Evolutionary conservation across 768 basidiomycete species (phyloP), one percentile per base, ranked within the genome.

Genomic region (Leccinellum rugosiceps): DNA sequence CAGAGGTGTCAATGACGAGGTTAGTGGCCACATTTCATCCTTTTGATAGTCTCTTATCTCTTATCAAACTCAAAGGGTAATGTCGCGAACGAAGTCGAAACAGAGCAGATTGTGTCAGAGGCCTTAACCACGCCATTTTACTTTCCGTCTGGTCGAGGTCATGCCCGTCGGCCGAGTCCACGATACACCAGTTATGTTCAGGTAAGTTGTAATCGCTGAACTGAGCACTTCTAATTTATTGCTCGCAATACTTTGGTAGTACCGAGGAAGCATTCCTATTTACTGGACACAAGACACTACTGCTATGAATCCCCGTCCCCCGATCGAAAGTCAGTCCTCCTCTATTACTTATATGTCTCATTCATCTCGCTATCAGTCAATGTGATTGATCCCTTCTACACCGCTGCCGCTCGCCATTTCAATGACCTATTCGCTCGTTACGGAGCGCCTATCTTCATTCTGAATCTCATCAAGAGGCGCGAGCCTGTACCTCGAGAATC

Each of bases 71-170:
- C 38, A 44, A 59, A 97, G 94, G 97, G 97, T 3, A 93, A 95
- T 68, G 96, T 98, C 10, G 96, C 96, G 3, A 99, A 99, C 68
- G 97, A 98, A 72, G 97, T 99, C 2, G 97, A 99, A 74, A 97
- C 94, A 0, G 97, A 99, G 70, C 97, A 99, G 67, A 96, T 99
- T 51, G 92, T 96, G 0, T 90, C 88, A 8, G 94, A 96, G 67
- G 89, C 91, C 0, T 69, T 92, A 6, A 95, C 91, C 0, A 95
- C 94, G 0, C 85, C 94, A 0, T 95, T 97, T 69, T 92, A 94
- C 68, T 88, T 80, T 62, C 91, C 90, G 9, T 62, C 67, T 2
- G 66, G 68, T 19, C 71, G 63, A 8, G 70, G 63, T 38, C 74
- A 71, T 13, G 72, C 75, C 32, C 77, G 88, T 25, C 76, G 82